A percentile compares a stretch with the other conserved stretches of the same genome.
These are phyloP conservation scores for Protomyces macrosporus DNA, from an alignment of 1,139 yeast genomes.

Conservation along the genomic window DNA sequence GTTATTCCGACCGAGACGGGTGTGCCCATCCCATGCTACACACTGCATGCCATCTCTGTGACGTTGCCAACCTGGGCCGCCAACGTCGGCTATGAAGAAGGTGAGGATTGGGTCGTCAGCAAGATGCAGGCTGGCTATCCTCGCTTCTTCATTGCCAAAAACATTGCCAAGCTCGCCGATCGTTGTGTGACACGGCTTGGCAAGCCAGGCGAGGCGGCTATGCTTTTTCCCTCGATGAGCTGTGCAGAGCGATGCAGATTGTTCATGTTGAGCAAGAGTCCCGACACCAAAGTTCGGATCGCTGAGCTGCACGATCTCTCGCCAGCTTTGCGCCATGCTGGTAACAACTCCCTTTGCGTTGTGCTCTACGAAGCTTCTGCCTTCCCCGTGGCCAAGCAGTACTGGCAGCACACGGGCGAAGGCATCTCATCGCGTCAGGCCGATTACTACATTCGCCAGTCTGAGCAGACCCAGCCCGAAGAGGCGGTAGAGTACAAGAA, in stretches of 20 bases:
- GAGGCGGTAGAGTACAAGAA: slow-evolving; percentile 35
- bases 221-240: slow-evolving; percentile 70
- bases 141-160: slow-evolving; percentile 33
- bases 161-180: slow-evolving; percentile 26
- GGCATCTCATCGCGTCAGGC: slow-evolving; percentile 86
- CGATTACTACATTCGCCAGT: slow-evolving; percentile 60
- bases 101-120: slow-evolving; percentile 73
- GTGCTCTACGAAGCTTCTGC: slow-evolving; percentile 63
- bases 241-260: slow-evolving; percentile 83
- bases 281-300: slow-evolving; percentile 42
- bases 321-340: slow-evolving; percentile 51
- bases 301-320: slow-evolving; percentile 77
- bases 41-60: slow-evolving; percentile 89
- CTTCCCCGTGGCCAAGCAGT: slow-evolving; percentile 64
- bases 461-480: slow-evolving; percentile 44
- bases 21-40: slow-evolving; percentile 77
- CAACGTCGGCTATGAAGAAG: slow-evolving; percentile 86
- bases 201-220: slow-evolving; percentile 63
- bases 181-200: slow-evolving; percentile 55
- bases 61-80: slow-evolving; percentile 93
- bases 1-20: slow-evolving; percentile 45
- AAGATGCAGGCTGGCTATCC: slow-evolving; percentile 88
- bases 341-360: slow-evolving; percentile 66
- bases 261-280: slow-evolving; percentile 41
- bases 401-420: slow-evolving; percentile 97